Conservation (phyloP, 164 flowering plant genomes). For the Chloranthus sessilifolius region DNA sequence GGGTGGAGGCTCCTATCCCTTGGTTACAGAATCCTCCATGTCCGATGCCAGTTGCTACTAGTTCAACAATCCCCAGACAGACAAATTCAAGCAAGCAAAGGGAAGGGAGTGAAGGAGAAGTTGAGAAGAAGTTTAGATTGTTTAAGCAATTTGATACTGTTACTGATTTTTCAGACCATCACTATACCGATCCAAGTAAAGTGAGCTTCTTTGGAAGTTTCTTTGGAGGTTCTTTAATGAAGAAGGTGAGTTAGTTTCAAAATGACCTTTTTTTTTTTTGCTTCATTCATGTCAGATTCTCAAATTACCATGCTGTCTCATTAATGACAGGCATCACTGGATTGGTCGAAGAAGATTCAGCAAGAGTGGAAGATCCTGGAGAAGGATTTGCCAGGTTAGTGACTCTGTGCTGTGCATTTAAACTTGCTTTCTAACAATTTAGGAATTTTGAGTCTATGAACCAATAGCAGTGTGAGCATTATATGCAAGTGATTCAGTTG, state of each 20-base stretch:
- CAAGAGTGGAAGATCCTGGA: constrained; percentile 78
- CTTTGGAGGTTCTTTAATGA: constrained; percentile 15
- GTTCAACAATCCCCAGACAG: constrained; percentile 10
- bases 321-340: constrained; percentile 24
- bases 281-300: constrained; percentile 2
- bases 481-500: no score
- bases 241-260: constrained; percentile 30
- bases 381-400: constrained; percentile 63
- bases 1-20: constrained; percentile 8
- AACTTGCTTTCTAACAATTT: background rate
- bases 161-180: constrained; percentile 66
- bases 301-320: background rate
- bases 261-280: background rate
- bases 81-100: constrained; percentile 11
- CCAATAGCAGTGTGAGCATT: no score
- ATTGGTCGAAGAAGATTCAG: constrained; percentile 59
- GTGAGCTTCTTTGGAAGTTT: constrained; percentile 2
- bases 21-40: constrained; percentile 4
- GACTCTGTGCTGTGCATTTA: background rate
- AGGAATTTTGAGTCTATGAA: no score
- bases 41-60: constrained; percentile 5
- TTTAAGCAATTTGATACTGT: constrained; percentile 69
- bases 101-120: constrained; percentile 25
- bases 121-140: constrained; percentile 28
- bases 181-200: constrained; percentile 17